phyloP scores from a whole-genome alignment of 306 rosid genomes.

The Vigna mungo region DNA sequence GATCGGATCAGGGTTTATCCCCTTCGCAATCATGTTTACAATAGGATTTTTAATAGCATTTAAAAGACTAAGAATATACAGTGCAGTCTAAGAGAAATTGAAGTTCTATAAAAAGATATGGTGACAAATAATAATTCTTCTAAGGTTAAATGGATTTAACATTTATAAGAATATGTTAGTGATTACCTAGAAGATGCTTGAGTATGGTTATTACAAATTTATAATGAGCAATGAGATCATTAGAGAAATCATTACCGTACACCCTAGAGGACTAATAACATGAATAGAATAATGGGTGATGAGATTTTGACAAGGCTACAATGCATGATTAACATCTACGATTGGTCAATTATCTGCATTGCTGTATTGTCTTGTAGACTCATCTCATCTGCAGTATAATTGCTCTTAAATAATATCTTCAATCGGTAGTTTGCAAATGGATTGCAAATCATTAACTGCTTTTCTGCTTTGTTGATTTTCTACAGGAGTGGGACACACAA shows the following conservation, averaged over 20 bases:
- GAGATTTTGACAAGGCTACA: not conserved
- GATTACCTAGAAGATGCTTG: not conserved
- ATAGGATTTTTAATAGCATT: not conserved
- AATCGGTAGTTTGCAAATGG: not conserved
- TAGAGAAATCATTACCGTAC: not conserved
- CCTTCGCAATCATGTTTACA: not conserved
- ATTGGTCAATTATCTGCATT: not conserved
- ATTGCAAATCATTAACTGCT: not conserved
- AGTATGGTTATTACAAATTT: not conserved
- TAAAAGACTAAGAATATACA: not conserved
- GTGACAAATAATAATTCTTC: not conserved
- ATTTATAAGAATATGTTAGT: not conserved
- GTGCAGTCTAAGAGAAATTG: not conserved
- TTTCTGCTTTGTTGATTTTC: constrained; percentile 4
- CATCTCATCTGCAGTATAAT: not conserved
- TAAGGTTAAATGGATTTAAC: not conserved
- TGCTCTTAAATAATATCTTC: not conserved
- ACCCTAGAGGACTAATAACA: not conserved
- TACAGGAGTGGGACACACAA: constrained; percentile 88
- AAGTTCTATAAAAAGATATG: not conserved
- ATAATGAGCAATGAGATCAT: not conserved
- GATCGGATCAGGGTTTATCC: not conserved
- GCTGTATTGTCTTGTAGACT: constrained; percentile 8
- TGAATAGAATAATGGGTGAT: not conserved
- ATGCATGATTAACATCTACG: not conserved